These are phyloP conservation scores for Aspergillus sojae DNA, from an alignment of 2,329 filamentous ascomycete species.

Conservation along the genomic window DNA sequence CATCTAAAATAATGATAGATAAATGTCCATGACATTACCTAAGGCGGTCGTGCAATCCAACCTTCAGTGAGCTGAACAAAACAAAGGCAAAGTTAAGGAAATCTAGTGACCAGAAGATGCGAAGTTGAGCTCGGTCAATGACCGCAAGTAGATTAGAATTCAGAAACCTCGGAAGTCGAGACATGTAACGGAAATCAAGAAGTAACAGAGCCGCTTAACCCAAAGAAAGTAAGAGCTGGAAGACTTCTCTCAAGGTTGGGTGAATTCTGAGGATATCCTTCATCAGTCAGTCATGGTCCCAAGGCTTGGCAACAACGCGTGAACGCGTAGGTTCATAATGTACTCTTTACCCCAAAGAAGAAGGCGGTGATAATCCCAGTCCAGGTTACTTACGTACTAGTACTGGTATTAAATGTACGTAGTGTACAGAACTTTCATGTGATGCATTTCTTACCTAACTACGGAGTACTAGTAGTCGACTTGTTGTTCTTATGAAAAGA, in stretches of 20 bases:
- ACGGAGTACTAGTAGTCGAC: no score
- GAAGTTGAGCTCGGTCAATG: background rate
- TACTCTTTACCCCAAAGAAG: conserved; percentile 7
- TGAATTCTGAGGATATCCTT: background rate
- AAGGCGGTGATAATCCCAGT: conserved; percentile 6
- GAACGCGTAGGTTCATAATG: background rate
- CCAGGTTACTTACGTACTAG: background rate
- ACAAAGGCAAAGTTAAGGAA: background rate
- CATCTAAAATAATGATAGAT: background rate
- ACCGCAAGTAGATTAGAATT: background rate
- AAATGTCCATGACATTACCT: background rate
- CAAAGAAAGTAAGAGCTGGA: background rate
- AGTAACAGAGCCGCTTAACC: background rate
- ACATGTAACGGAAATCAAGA: background rate
- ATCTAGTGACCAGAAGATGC: background rate
- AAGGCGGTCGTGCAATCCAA: background rate
- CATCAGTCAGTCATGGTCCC: background rate
- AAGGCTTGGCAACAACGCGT: conserved; percentile 1
- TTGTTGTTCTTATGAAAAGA: no score
- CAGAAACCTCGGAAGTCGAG: background rate
- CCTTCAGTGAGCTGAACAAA: background rate
- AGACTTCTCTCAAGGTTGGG: background rate
- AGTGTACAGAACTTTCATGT: no score
- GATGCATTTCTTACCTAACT: no score
- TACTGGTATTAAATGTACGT: no score